phyloP scores from a whole-genome alignment of 2,329 filamentous ascomycete species.

The Ophiocordyceps sinensis region DNA sequence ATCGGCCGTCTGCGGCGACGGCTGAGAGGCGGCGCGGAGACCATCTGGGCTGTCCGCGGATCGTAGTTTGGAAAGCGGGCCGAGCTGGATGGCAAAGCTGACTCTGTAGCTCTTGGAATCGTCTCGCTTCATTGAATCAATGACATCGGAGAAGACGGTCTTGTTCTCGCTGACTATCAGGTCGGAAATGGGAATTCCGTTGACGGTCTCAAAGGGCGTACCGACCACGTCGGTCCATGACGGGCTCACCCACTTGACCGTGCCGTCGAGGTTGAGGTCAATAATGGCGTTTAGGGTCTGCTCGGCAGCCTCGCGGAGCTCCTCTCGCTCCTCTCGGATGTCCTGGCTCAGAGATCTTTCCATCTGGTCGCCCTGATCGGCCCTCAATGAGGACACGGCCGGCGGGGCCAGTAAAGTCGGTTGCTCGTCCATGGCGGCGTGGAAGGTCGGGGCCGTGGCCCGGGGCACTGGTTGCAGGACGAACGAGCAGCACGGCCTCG shows the following conservation, averaged over 20 bases:
- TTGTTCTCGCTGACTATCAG: conserved; percentile 67
- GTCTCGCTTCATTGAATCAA: conserved; percentile 82
- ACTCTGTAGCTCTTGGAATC: conserved; percentile 87
- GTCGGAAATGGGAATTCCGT: conserved; percentile 65
- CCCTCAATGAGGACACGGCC: conserved; percentile 36
- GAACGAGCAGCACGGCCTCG: not conserved
- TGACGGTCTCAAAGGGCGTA: conserved; percentile 55
- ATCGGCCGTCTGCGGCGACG: conserved; percentile 39
- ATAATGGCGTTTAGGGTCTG: conserved; percentile 94
- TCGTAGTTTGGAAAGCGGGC: conserved; percentile 51
- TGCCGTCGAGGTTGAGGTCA: conserved; percentile 80
- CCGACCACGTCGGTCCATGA: conserved; percentile 93
- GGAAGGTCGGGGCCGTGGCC: not conserved
- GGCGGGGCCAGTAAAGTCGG: conserved; percentile 32
- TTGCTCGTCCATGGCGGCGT: conserved; percentile 27
- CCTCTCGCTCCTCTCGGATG: conserved; percentile 84
- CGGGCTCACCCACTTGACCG: conserved; percentile 88
- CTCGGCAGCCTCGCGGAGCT: conserved; percentile 88
- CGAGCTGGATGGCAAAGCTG: conserved; percentile 60
- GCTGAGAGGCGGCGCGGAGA: conserved; percentile 21
- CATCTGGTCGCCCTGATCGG: conserved; percentile 36
- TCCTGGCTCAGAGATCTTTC: conserved; percentile 65
- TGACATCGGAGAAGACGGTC: conserved; percentile 64
- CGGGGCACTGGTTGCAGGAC: not conserved
- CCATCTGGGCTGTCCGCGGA: conserved; percentile 21